Conservation (phyloP, 2,329 filamentous ascomycete species). For the Fonsecaea pedrosoi region DNA sequence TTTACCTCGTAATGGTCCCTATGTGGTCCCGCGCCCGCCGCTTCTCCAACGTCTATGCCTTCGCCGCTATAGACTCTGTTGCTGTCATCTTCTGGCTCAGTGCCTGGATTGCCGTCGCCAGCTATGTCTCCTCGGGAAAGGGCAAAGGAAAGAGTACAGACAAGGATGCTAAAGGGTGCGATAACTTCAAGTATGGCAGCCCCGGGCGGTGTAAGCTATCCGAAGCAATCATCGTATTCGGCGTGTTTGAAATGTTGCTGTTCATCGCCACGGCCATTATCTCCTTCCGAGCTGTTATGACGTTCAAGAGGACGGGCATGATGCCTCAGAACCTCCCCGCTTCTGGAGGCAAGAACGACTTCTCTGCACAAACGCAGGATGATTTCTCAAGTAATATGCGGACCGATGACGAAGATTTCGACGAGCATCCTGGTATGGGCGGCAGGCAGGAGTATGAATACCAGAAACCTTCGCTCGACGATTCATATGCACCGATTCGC, state of each 20-base stretch:
- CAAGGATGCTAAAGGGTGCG: conserved; percentile 57
- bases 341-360: conserved; percentile 45
- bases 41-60: conserved; percentile 67
- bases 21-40: conserved; percentile 65
- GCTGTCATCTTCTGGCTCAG: conserved; percentile 65
- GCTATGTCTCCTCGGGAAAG: conserved; percentile 63
- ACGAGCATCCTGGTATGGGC: conserved; percentile 46
- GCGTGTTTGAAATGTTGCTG: conserved; percentile 64
- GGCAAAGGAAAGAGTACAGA: conserved; percentile 51
- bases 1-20: conserved; percentile 67
- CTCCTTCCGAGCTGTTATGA: conserved; percentile 61
- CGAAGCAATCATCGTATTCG: conserved; percentile 62
- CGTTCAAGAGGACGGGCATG: conserved; percentile 64
- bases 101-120: conserved; percentile 63
- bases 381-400: conserved; percentile 56
- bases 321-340: conserved; percentile 55
- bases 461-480: conserved; percentile 56
- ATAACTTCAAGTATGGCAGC: conserved; percentile 62
- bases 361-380: conserved; percentile 57
- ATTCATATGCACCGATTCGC: conserved; percentile 59
- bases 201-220: conserved; percentile 63
- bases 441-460: conserved; percentile 52
- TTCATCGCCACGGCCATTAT: conserved; percentile 61
- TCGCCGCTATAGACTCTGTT: conserved; percentile 61
- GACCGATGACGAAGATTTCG: conserved; percentile 49